Evolutionary conservation across 2,329 filamentous ascomycete species (phyloP), one percentile per base, ranked within the genome.

Genomic region (Xylaria sp.): DNA sequence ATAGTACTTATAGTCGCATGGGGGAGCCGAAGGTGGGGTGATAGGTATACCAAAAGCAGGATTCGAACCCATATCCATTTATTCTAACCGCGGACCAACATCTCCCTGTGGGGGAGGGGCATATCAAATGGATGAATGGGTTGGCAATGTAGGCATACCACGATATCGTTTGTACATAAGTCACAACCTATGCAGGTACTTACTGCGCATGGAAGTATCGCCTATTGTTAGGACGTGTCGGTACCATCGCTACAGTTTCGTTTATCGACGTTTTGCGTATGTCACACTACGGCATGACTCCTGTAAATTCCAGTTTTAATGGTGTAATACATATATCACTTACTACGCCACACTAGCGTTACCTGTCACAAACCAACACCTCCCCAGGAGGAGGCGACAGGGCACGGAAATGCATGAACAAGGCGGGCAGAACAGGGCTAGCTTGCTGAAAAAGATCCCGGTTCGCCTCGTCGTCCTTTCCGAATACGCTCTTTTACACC

Each of bases 371-470:
- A 22, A 45, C 10, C 42, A 53, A 27, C 54, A 36, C 44, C 51
- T 50, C 39, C 33, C 13, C 56, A 59, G 44, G 45, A 59, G 44
- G 45, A 39, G 45, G 13, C 17, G 44, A 63, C 53, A 58, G 45
- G 61, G 61, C 49, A 53, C 29, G 29, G 15, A 10, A 36, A 36
- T 22, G 9, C n/a, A 51, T 38, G 7, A 45, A 64, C 47, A 64
- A 49, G 62, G 62, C 42, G 61, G 61, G 54, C 54, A 53, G 39
- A 64, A 64, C 49, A 64, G 61, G 62, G 62, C 55, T 64, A 55
- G 11, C 42, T 42, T 59, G 62, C 62, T 60, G 62, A 59, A 60
- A 59, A 56, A 45, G 17, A 61, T 44, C 45, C 57, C 22, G 17
- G 44, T 29, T 15, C n/a, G 22, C 20, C 56, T 50, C 9, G n/a